These are phyloP conservation scores for Tetraselmis striata DNA, from an alignment of 139 green algal species.

Conservation along the genomic window DNA sequence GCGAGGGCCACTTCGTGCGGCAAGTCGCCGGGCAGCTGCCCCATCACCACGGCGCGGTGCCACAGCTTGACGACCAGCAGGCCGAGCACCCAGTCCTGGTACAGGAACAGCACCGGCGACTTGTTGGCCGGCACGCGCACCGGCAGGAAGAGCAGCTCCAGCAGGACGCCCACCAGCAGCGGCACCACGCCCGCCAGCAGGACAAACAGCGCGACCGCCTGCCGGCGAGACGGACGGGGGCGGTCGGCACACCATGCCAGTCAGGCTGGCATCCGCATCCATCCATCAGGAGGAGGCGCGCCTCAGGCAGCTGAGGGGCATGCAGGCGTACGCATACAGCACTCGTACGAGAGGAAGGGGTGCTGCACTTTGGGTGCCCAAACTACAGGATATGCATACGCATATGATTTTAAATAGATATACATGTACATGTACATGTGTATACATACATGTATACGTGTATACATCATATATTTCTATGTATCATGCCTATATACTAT, in stretches of 20 bases:
- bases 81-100: slow-evolving; percentile 42
- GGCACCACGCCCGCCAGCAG: slow-evolving; percentile 28
- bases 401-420: too few species aligned
- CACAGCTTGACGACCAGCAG: slow-evolving; percentile 37
- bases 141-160: slow-evolving; percentile 35
- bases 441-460: too few species aligned
- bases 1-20: background rate
- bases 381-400: too few species aligned
- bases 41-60: slow-evolving; percentile 14
- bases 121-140: slow-evolving; percentile 28
- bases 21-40: background rate
- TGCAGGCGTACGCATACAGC: too few species aligned
- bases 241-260: slow-evolving; percentile 4
- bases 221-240: slow-evolving; percentile 10
- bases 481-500: too few species aligned
- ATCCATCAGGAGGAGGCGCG: slow-evolving; percentile 9
- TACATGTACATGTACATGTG: too few species aligned
- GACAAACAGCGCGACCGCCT: slow-evolving; percentile 18
- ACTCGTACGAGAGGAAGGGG: too few species aligned
- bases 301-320: too few species aligned
- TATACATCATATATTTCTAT: too few species aligned
- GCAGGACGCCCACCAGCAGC: slow-evolving; percentile 26
- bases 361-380: too few species aligned
- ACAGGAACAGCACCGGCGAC: slow-evolving; percentile 29
- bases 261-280: background rate